phyloP scores from a whole-genome alignment of 495 filamentous ascomycete genomes.

The Penicillium flavigenum region DNA sequence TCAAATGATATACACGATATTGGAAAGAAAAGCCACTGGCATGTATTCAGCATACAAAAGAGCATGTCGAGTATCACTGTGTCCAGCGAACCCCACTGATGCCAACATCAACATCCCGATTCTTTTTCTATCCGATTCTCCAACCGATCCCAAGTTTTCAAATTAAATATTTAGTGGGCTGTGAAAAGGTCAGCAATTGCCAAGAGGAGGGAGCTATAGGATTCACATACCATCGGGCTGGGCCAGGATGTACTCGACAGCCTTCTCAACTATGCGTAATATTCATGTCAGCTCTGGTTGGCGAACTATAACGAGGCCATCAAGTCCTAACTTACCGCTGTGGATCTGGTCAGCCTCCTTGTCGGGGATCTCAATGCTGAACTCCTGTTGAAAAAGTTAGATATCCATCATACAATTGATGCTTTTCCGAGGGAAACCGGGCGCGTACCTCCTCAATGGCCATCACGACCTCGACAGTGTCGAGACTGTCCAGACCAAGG shows the following conservation, averaged over 20 bases:
- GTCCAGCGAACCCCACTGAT: conserved; percentile 26
- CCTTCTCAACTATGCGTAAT: conserved; percentile 74
- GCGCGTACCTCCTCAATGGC: conserved; percentile 93
- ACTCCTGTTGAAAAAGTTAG: conserved; percentile 66
- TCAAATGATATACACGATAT: conserved; percentile 52
- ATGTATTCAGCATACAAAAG: conserved; percentile 46
- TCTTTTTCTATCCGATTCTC: conserved; percentile 42
- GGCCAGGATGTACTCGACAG: conserved; percentile 89
- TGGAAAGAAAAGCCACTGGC: conserved; percentile 38
- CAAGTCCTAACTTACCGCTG: conserved; percentile 70
- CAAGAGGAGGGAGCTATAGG: not conserved
- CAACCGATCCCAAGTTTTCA: conserved; percentile 28
- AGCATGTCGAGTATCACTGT: conserved; percentile 28
- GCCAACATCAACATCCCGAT: conserved; percentile 39
- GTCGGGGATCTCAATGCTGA: conserved; percentile 99
- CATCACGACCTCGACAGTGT: conserved; percentile 99
- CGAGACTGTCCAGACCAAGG: conserved; percentile 91
- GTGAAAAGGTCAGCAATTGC: conserved; percentile 18
- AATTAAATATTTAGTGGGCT: conserved; percentile 49
- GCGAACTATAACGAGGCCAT: not conserved
- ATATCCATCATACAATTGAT: conserved; percentile 9
- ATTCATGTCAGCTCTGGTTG: conserved; percentile 18
- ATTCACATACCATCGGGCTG: conserved; percentile 77
- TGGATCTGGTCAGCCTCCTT: conserved; percentile 97
- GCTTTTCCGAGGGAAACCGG: conserved; percentile 22